These are phyloP conservation scores for Tuber borchii DNA, from an alignment of 495 filamentous ascomycete genomes.

Conservation along the genomic window DNA sequence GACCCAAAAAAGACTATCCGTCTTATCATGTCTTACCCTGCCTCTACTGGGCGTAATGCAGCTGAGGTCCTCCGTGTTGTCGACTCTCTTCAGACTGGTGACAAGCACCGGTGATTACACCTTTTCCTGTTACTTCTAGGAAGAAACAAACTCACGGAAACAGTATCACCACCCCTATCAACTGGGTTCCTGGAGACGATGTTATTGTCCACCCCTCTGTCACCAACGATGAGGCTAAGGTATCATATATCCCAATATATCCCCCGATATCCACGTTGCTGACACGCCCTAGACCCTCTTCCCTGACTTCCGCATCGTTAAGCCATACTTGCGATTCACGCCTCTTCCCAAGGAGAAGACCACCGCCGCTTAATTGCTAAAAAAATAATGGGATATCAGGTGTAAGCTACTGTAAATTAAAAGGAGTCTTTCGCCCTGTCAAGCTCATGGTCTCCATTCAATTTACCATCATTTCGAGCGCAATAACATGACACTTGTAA, in stretches of 20 bases:
- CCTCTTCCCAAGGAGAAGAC: constrained; percentile 55
- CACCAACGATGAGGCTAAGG: constrained; percentile 75
- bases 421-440: constrained; percentile 4
- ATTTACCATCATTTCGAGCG: background rate
- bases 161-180: constrained; percentile 83
- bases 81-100: constrained; percentile 93
- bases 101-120: constrained; percentile 60
- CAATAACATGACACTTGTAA: background rate
- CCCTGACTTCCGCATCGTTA: constrained; percentile 83
- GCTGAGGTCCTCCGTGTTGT: constrained; percentile 92
- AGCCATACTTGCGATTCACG: constrained; percentile 81
- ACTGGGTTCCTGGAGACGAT: constrained; percentile 85
- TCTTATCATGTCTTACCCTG: constrained; percentile 91
- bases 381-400: background rate
- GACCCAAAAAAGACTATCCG: constrained; percentile 98
- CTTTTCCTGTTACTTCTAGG: background rate
- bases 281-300: constrained; percentile 56
- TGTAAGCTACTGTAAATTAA: constrained; percentile 8
- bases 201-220: constrained; percentile 91
- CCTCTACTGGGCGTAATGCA: constrained; percentile 93
- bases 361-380: constrained; percentile 35
- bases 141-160: constrained; percentile 13
- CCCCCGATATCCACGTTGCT: constrained; percentile 2
- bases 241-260: constrained; percentile 21
- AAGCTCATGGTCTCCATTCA: background rate